A percentile compares a stretch with the other conserved stretches of the same genome.
phyloP scores from a whole-genome alignment of 1,284 basidiomycete genomes.

The Anthracocystis setariae region DNA sequence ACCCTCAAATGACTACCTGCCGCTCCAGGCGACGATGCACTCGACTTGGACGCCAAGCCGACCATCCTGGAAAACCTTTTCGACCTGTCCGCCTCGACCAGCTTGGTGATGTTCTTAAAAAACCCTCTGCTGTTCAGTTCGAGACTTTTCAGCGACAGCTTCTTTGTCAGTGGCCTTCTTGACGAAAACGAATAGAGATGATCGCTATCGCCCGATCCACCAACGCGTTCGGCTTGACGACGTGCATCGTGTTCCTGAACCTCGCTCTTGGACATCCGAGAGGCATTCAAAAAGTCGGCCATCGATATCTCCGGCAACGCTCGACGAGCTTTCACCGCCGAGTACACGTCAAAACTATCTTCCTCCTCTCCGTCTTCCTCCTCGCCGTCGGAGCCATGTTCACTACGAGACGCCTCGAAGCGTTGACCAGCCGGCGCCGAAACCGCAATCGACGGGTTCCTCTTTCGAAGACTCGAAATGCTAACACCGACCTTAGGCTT shows the following conservation, averaged over 20 bases:
- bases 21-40: neutral
- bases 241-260: constrained; percentile 30
- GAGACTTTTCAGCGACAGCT: neutral
- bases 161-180: constrained; percentile 1
- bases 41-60: constrained; percentile 7
- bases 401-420: constrained; percentile 13
- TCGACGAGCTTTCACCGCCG: constrained; percentile 1
- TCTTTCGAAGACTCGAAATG: constrained; percentile 43
- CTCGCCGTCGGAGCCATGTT: neutral
- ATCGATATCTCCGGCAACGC: constrained; percentile 29
- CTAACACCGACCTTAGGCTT: constrained; percentile 28
- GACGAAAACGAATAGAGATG: constrained; percentile 4
- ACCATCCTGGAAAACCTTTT: neutral
- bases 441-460: neutral
- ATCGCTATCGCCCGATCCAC: neutral
- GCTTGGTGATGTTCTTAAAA: constrained; percentile 18
- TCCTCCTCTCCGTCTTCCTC: constrained; percentile 30
- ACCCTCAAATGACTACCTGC: neutral
- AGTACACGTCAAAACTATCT: constrained; percentile 22
- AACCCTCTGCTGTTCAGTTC: constrained; percentile 6
- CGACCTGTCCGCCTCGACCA: constrained; percentile 17
- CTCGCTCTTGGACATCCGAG: constrained; percentile 39
- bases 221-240: constrained; percentile 10
- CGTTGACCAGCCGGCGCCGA: constrained; percentile 8
- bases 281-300: constrained; percentile 43